Percentiles rank a stretch among this genome's conserved stretches.
phyloP scores from a whole-genome alignment of 2,329 filamentous ascomycete species.

The Claviceps digitariae region DNA sequence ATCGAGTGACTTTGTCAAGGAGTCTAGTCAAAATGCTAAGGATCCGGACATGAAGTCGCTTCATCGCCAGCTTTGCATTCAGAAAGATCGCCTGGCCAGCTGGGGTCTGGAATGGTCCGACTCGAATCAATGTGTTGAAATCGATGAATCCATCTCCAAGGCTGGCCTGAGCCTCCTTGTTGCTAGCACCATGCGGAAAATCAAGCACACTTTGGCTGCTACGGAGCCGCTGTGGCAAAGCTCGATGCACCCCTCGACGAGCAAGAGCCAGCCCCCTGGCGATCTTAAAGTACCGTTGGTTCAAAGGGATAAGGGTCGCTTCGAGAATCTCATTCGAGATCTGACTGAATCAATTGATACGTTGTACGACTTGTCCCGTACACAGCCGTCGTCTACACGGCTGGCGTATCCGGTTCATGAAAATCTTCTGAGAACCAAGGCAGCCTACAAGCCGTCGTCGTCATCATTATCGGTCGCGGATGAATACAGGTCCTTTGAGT shows the following conservation, averaged over 20 bases:
- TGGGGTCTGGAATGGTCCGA: slow-evolving; percentile 78
- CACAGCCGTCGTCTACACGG: slow-evolving; percentile 35
- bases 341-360: slow-evolving; percentile 68
- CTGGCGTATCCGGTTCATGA: no score
- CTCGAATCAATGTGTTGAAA: slow-evolving; percentile 53
- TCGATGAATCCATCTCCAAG: slow-evolving; percentile 56
- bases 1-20: slow-evolving; percentile 59
- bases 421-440: slow-evolving; percentile 12
- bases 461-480: slow-evolving; percentile 19
- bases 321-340: slow-evolving; percentile 61
- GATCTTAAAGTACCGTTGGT: slow-evolving; percentile 44
- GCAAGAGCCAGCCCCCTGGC: slow-evolving; percentile 23
- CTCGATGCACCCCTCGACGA: slow-evolving; percentile 32
- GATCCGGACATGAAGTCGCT: slow-evolving; percentile 58
- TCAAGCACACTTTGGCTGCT: slow-evolving; percentile 67
- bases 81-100: slow-evolving; percentile 63
- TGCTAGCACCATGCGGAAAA: slow-evolving; percentile 64
- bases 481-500: slow-evolving; percentile 40
- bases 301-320: slow-evolving; percentile 56
- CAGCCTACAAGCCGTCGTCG: slow-evolving; percentile 18
- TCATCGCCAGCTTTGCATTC: slow-evolving; percentile 65
- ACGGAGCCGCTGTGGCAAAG: slow-evolving; percentile 58
- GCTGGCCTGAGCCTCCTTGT: slow-evolving; percentile 66
- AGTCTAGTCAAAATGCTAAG: slow-evolving; percentile 46
- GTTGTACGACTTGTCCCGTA: slow-evolving; percentile 61